Evolutionary conservation across 495 filamentous ascomycete genomes (phyloP), one percentile per base, ranked within the genome.

Genomic region (Podospora australis): DNA sequence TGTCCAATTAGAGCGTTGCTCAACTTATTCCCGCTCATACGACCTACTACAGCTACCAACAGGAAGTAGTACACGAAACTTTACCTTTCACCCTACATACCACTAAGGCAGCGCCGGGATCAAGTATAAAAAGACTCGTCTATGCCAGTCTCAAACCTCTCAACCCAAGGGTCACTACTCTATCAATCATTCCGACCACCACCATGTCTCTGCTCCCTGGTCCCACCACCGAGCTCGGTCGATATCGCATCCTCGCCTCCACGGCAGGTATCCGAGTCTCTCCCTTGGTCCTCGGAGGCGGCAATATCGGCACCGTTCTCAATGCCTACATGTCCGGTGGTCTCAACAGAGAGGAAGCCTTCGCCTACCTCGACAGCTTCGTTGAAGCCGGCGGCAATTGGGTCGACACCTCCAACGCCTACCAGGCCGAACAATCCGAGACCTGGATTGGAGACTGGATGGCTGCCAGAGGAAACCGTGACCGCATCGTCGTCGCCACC

Each of bases 391-490:
- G 38, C 7, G 86, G 86, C 23, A 90, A 90, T 65, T 88, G 88
- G 68, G 80, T 90, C 54, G 86, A 90, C 57, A 88, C 84, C 1
- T 66, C 82, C 36, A 85, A 80, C 57, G 78, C 73, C 61, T 90
- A 90, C 67, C 83, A 89, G 53, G 66, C 64, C 47, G 52, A 79
- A 49, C 67, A 88, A 46, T 84, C 82, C 5, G 86, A 90, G 61
- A 54, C 56, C 3, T 87, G 82, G 83, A 67, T 91, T 41, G 86
- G 86, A 14, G 86, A 89, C 50, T 90, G 86, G 86, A 80, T 89
- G 74, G 67, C 58, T 56, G 64, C 62, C 20, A 63, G 68, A 1
- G 63, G 63, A 13, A 56, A 57, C 24, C 67, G 68, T 35, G 64
- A 71, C 16, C 56, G 69, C 51, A 67, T 70, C 62, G 83, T 90